A percentile compares a stretch with the other conserved stretches of the same genome.
These are phyloP conservation scores for Thymus mandschuricus DNA, from an alignment of 257 asterid species.

Conservation along the genomic window DNA sequence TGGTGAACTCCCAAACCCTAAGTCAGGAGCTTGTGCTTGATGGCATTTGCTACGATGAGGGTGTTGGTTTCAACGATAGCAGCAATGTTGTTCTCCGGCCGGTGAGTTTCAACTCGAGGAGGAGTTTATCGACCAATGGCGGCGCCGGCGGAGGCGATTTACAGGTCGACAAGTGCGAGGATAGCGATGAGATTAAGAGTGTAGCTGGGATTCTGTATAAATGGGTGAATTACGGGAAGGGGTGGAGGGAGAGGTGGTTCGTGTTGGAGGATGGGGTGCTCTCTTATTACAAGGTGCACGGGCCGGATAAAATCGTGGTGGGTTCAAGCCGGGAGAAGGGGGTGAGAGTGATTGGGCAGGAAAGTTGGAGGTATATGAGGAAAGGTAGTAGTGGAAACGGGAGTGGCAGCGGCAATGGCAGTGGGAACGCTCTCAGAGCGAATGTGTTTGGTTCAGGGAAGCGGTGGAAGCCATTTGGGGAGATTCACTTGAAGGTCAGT, in stretches of 20 bases:
- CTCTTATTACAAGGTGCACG: conserved; percentile 93
- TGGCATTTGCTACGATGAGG: conserved; percentile 30
- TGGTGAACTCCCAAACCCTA: conserved; percentile 67
- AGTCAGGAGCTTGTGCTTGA: conserved; percentile 55
- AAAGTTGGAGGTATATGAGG: conserved; percentile 88
- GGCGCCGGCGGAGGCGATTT: conserved; percentile 46
- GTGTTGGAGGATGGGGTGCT: conserved; percentile 96
- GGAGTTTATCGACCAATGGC: conserved; percentile 62
- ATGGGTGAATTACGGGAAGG: conserved; percentile 99
- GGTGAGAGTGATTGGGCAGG: conserved; percentile 81
- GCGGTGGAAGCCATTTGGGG: conserved; percentile 87
- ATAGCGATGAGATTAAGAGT: conserved; percentile 52
- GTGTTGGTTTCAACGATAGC: conserved; percentile 24
- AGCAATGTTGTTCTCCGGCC: conserved; percentile 42
- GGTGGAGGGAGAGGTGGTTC: conserved; percentile 98
- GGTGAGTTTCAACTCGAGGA: conserved; percentile 57
- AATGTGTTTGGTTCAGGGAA: conserved; percentile 50
- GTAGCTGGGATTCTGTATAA: conserved; percentile 81
- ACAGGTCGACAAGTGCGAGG: conserved; percentile 42
- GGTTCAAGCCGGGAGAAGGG: conserved; percentile 69
- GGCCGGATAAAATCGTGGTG: conserved; percentile 84
- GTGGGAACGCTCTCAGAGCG: conserved; percentile 35
- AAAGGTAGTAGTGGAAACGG: conserved; percentile 55
- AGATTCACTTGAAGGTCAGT: conserved; percentile 85
- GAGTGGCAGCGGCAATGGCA: conserved; percentile 39